Base-by-base conservation (phyloP, 139 green algal species). In the Chlamydomonas applanata region DNA sequence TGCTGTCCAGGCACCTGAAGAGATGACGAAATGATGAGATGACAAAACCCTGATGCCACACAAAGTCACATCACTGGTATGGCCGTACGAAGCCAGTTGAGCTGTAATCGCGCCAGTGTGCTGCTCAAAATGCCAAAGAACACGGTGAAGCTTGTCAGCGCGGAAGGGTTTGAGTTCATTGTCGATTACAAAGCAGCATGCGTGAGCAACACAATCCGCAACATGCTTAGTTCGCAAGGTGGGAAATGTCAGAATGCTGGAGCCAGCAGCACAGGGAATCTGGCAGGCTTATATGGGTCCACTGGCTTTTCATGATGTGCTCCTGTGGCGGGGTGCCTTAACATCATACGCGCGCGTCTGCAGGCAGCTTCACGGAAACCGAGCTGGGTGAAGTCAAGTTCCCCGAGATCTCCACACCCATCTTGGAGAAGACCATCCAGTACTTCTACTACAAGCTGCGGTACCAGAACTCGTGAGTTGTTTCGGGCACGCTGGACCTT, bases 371-470 rank as follows among this genome's bases (percentile, higher is more conserved):
- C 82, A 96, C 88, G 13, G 96, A 99, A 73, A 97, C 87, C 0
- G 89, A 97, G 81, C 75, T 89, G 16, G 89, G 92, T 0, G 90
- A 97, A 72, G 85, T 99, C 2, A 88, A 87, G 52, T 97, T 99
- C 25, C 92, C 90, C 1, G 93, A 98, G 54, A 98, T 99, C 69
- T 87, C 88, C 3, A 93, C 92, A 1, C 79, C 85, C 17, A 94
- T 98, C 32, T 79, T 99, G 63, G 96, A 99, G 77, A 94, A 94
- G 56, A 85, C 98, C 0, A 98, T 93, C 81, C 91, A 98, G 76
- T 99, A 98, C 86, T 98, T 97, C 44, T 97, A 99, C 78, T 99
- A 98, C 87, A 99, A 98, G 86, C 87, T 98, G 45, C 84, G 85
- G 1, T 93, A 97, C 78, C 90, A 92, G 46, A 95, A 97, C 79